Evolutionary conservation across 306 rosid genomes (phyloP).

Genomic region (Citrullus mucosospermus): DNA sequence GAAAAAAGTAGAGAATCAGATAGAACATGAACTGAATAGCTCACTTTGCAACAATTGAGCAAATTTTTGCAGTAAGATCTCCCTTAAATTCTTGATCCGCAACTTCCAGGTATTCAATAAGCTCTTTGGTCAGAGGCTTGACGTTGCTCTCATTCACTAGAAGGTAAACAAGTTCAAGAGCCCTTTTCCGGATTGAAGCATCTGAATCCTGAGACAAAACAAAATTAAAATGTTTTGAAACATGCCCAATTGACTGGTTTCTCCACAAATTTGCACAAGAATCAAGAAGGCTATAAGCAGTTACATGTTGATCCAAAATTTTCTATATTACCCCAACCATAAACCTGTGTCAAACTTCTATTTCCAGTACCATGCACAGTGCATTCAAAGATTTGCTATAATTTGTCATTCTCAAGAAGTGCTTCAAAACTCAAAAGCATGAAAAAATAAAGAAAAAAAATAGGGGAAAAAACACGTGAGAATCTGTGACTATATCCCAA

Average conservation of each 20-base stretch:
- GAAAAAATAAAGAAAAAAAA: not conserved
- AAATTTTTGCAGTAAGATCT: conserved; percentile 88
- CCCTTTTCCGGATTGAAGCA: conserved; percentile 93
- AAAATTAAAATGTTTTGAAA: conserved; percentile 19
- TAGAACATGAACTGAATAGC: conserved; percentile 13
- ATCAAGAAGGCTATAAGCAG: not conserved
- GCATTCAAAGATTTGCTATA: not conserved
- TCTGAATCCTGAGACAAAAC: conserved; percentile 71
- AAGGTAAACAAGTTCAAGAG: conserved; percentile 89
- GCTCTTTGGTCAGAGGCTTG: conserved; percentile 80
- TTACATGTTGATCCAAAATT: not conserved
- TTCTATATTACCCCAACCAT: not conserved
- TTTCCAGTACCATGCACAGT: not conserved
- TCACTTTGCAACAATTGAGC: conserved; percentile 88
- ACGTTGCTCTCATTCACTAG: conserved; percentile 82
- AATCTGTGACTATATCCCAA: not conserved
- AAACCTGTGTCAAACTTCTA: not conserved
- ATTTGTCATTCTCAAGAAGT: not conserved
- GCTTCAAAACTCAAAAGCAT: not conserved
- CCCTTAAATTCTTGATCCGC: conserved; percentile 82
- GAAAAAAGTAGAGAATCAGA: not conserved
- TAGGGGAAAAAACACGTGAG: not conserved
- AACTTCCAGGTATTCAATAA: conserved; percentile 75
- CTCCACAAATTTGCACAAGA: not conserved
- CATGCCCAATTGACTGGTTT: not conserved